Conservation (phyloP, 306 rosid genomes). For the Quercus gilva region DNA sequence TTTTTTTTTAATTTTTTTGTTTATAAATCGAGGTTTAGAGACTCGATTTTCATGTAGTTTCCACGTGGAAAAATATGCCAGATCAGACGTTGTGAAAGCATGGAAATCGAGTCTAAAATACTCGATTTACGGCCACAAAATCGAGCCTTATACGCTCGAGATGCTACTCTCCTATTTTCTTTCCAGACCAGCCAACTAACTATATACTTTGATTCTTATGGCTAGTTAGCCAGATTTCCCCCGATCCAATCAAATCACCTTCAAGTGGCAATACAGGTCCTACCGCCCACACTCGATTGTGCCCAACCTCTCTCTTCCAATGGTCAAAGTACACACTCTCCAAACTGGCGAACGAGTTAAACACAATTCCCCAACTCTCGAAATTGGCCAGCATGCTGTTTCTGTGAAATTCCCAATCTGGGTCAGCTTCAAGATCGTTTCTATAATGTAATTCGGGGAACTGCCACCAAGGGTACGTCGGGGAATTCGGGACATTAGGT, state of each 20-base stretch:
- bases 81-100: too few relatives aligned
- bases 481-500: conserved; percentile 36
- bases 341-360: conserved; percentile 33
- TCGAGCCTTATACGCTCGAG: too few relatives aligned
- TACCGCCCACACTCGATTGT: conserved; percentile 39
- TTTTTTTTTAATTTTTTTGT: too few relatives aligned
- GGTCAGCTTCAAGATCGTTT: not conserved
- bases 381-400: conserved; percentile 8
- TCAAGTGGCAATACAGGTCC: conserved; percentile 36
- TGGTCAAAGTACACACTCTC: conserved; percentile 30
- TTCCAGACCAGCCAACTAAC: too few relatives aligned
- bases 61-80: too few relatives aligned
- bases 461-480: conserved; percentile 45
- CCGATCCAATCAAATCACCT: not conserved
- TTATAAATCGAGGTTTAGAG: too few relatives aligned
- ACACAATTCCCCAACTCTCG: conserved; percentile 32
- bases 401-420: conserved; percentile 20
- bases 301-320: conserved; percentile 25
- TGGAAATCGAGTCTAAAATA: too few relatives aligned
- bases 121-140: too few relatives aligned
- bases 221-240: too few relatives aligned
- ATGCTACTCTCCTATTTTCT: too few relatives aligned
- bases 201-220: too few relatives aligned
- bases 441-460: not conserved
- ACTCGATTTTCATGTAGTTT: too few relatives aligned